Evolutionary conservation across 768 basidiomycete species (phyloP).

Genomic region (Auricularia heimuer): DNA sequence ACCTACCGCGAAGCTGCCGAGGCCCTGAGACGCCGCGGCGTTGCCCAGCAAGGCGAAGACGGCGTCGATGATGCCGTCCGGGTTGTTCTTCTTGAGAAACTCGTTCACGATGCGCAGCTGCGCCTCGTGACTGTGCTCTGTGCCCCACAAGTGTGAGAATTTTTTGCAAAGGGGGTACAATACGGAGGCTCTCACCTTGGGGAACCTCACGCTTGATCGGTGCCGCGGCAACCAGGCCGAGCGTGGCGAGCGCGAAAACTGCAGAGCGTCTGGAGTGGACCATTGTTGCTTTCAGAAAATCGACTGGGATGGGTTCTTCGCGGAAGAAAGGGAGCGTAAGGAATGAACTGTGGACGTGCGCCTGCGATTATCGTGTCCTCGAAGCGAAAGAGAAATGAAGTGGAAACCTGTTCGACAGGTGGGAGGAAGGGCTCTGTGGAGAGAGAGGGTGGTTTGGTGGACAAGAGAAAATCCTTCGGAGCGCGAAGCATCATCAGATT

Average conservation of each 20-base stretch:
- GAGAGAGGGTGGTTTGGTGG: neutral
- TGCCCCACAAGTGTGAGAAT: slow-evolving; percentile 1
- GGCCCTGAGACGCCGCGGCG: slow-evolving; percentile 47
- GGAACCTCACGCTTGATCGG: slow-evolving; percentile 54
- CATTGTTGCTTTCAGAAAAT: slow-evolving; percentile 16
- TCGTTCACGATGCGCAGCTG: slow-evolving; percentile 43
- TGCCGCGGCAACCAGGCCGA: slow-evolving; percentile 27
- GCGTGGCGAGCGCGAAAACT: slow-evolving; percentile 25
- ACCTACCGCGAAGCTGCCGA: slow-evolving; percentile 43
- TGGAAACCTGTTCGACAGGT: slow-evolving; percentile 8
- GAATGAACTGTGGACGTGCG: neutral
- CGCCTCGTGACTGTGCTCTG: slow-evolving; percentile 58
- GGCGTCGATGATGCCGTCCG: slow-evolving; percentile 46
- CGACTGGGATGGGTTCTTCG: neutral
- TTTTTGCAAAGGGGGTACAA: slow-evolving; percentile 6
- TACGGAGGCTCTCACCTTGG: slow-evolving; percentile 35
- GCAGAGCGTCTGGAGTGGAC: slow-evolving; percentile 26
- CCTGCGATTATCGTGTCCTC: slow-evolving; percentile 1
- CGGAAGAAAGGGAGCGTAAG: neutral
- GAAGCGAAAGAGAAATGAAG: slow-evolving; percentile 1
- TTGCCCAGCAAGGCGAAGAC: slow-evolving; percentile 57
- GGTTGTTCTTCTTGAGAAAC: slow-evolving; percentile 46
- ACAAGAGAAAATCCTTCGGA: neutral
- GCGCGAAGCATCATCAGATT: neutral
- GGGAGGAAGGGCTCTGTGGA: neutral